These are phyloP conservation scores for Glycine soja DNA, from an alignment of 306 rosid species.

Conservation along the genomic window DNA sequence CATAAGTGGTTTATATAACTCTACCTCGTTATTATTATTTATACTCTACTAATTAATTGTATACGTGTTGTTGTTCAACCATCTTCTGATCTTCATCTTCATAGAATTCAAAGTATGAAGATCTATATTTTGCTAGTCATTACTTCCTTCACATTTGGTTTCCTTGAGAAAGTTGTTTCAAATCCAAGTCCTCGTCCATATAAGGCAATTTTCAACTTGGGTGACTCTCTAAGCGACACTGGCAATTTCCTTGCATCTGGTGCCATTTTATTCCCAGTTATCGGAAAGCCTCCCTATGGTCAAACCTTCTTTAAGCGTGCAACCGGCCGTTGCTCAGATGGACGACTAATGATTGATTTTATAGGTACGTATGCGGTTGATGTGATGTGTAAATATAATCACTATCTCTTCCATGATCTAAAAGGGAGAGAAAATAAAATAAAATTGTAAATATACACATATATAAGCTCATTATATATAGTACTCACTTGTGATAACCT, in stretches of 20 bases:
- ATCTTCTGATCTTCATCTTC: neutral
- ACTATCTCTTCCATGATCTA: too few relatives aligned
- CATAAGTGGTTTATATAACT: constrained; percentile 29
- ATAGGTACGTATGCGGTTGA: too few relatives aligned
- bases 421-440: too few relatives aligned
- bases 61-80: neutral
- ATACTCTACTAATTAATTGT: constrained; percentile 1
- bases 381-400: neutral
- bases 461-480: too few relatives aligned
- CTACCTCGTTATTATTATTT: neutral
- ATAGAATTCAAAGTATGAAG: constrained; percentile 43
- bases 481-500: neutral
- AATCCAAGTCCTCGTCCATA: constrained; percentile 46
- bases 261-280: constrained; percentile 54
- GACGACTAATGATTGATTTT: constrained; percentile 74
- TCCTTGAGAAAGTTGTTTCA: constrained; percentile 42
- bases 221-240: constrained; percentile 86
- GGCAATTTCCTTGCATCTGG: constrained; percentile 72
- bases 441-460: too few relatives aligned
- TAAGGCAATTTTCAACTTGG: constrained; percentile 70
- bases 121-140: constrained; percentile 30
- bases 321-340: constrained; percentile 77
- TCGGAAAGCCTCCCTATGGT: constrained; percentile 74
- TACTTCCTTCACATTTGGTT: constrained; percentile 5
- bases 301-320: constrained; percentile 70